These are phyloP conservation scores for Thymus mandschuricus DNA, from an alignment of 257 asterid species.

Conservation along the genomic window DNA sequence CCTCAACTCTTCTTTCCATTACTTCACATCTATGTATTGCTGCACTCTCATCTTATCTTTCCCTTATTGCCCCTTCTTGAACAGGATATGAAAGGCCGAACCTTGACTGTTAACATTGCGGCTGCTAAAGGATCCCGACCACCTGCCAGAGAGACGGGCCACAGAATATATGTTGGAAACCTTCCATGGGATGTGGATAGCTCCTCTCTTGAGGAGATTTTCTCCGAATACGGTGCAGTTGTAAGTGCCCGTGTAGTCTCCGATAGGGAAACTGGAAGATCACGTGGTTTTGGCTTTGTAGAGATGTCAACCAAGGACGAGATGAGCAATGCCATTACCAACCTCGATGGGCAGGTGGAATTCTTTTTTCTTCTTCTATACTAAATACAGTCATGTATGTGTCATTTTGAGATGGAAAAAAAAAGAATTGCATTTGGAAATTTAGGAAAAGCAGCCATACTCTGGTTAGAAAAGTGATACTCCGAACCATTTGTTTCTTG, in stretches of 20 bases:
- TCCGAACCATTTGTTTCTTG: background rate
- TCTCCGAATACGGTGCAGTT: slow-evolving; percentile 86
- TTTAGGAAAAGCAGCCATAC: too few relatives aligned
- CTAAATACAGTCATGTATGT: background rate
- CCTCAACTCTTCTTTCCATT: background rate
- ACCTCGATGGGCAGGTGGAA: slow-evolving; percentile 86
- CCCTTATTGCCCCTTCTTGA: slow-evolving; percentile 15
- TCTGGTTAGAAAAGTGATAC: background rate
- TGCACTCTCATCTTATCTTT: background rate
- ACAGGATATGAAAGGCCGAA: slow-evolving; percentile 78
- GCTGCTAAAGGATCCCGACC: slow-evolving; percentile 79
- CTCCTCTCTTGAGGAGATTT: slow-evolving; percentile 68
- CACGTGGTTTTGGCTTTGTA: slow-evolving; percentile 97
- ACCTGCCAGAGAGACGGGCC: slow-evolving; percentile 55
- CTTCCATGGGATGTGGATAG: slow-evolving; percentile 80
- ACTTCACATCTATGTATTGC: background rate
- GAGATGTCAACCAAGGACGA: slow-evolving; percentile 77
- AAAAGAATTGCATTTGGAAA: too few relatives aligned
- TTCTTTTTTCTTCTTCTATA: background rate
- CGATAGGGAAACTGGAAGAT: slow-evolving; percentile 81
- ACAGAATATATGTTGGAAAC: slow-evolving; percentile 87
- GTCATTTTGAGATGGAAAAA: background rate
- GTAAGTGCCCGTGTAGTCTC: slow-evolving; percentile 67
- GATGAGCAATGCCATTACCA: slow-evolving; percentile 82
- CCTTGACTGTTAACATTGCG: slow-evolving; percentile 78